Evolutionary conservation across 371 early-diverging fungal genomes (phyloP).

Genomic region (Rhizopus stolonifer): DNA sequence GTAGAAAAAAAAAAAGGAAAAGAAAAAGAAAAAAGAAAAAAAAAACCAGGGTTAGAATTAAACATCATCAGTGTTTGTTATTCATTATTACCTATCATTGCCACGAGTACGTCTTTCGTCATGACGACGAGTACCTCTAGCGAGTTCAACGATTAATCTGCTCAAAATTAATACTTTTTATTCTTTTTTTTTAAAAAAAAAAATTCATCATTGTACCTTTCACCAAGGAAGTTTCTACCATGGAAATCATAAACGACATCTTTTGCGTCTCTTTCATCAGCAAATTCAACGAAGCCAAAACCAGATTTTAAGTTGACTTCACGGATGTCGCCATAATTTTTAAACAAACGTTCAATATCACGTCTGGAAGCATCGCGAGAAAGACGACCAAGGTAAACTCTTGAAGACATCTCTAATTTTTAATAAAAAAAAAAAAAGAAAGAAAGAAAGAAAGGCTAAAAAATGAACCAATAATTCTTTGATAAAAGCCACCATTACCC

Average conservation of each 20-base stretch:
- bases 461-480: background rate
- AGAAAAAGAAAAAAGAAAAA: slow-evolving; percentile 18
- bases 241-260: slow-evolving; percentile 75
- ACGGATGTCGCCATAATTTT: slow-evolving; percentile 67
- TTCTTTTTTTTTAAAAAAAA: background rate
- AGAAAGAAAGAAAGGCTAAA: background rate
- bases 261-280: slow-evolving; percentile 69
- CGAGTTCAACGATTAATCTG: slow-evolving; percentile 74
- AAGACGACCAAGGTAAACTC: slow-evolving; percentile 75
- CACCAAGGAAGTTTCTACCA: slow-evolving; percentile 70
- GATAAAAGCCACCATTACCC: slow-evolving; percentile 1
- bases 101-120: slow-evolving; percentile 43
- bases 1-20: no score
- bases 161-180: background rate
- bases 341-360: slow-evolving; percentile 70
- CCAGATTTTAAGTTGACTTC: slow-evolving; percentile 75
- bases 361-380: slow-evolving; percentile 67
- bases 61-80: slow-evolving; percentile 4
- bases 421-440: background rate
- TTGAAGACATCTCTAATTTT: slow-evolving; percentile 43
- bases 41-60: background rate
- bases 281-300: slow-evolving; percentile 81
- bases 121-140: slow-evolving; percentile 65
- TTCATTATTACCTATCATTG: slow-evolving; percentile 34
- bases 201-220: slow-evolving; percentile 52